Evolutionary conservation across 352 stramenopile genomes (phyloP).

Genomic region (Pythium guiyangense): DNA sequence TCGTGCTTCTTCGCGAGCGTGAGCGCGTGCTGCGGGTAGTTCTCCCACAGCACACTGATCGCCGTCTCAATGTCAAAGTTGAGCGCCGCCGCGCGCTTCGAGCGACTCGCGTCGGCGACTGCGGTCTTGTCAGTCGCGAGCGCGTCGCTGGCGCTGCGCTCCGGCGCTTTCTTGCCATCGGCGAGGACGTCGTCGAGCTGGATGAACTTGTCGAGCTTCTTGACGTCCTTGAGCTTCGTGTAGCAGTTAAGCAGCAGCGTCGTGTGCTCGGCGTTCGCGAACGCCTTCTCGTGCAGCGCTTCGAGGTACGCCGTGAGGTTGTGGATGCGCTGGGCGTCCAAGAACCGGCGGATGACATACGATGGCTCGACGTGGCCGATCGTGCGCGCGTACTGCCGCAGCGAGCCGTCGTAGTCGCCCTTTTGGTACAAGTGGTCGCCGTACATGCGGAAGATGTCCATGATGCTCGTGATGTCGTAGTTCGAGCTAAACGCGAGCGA

Average conservation of each 20-base stretch:
- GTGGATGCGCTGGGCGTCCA: constrained; percentile 96
- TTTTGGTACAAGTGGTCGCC: constrained; percentile 98
- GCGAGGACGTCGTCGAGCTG: constrained; percentile 77
- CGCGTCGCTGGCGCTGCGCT: not conserved
- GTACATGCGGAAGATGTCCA: constrained; percentile 95
- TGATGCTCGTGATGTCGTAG: constrained; percentile 94
- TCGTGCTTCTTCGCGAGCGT: constrained; percentile 87
- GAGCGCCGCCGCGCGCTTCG: constrained; percentile 23
- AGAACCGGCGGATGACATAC: constrained; percentile 97
- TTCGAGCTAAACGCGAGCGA: constrained; percentile 95
- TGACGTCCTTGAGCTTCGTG: constrained; percentile 92
- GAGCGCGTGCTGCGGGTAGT: too few relatives aligned
- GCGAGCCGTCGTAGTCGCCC: constrained; percentile 92
- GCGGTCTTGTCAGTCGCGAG: not conserved
- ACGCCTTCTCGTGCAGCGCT: constrained; percentile 87
- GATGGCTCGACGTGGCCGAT: constrained; percentile 97
- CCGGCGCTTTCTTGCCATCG: constrained; percentile 23
- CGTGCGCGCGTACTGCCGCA: constrained; percentile 97
- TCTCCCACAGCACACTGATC: constrained; percentile 90
- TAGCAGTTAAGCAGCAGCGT: constrained; percentile 94
- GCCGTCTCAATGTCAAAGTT: constrained; percentile 92
- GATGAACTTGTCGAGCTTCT: constrained; percentile 92
- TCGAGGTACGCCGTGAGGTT: constrained; percentile 97
- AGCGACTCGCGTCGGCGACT: not conserved
- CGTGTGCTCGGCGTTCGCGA: constrained; percentile 91